Percentiles rank a stretch among this genome's conserved stretches.
phyloP scores from a whole-genome alignment of 129 eudicot genomes.

The Flaveria robusta region DNA sequence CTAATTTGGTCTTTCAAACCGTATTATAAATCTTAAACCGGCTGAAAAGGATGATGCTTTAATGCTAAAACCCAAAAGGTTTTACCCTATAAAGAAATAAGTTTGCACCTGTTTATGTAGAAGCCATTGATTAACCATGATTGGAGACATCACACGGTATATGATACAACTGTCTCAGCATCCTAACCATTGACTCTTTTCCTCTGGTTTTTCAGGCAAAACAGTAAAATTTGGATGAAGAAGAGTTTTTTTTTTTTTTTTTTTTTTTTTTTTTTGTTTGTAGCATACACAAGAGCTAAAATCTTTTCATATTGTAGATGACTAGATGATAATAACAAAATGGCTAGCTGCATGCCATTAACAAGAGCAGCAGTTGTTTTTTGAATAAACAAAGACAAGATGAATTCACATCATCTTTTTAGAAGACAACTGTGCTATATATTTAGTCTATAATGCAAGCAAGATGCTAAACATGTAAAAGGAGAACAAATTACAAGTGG shows the following conservation, averaged over 20 bases:
- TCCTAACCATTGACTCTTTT: neutral
- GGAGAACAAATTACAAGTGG: neutral
- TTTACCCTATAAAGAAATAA: neutral
- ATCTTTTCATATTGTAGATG: neutral
- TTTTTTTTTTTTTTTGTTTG: conserved; percentile 9
- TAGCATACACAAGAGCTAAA: neutral
- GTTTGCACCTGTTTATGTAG: neutral
- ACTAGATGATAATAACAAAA: neutral
- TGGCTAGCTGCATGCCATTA: neutral
- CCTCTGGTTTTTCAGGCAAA: neutral
- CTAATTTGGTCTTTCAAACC: neutral
- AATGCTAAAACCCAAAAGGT: neutral
- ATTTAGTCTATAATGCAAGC: neutral
- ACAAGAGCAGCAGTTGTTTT: neutral
- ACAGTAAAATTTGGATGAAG: neutral
- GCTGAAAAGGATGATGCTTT: neutral
- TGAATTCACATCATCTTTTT: neutral
- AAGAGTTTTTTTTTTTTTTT: conserved; percentile 1
- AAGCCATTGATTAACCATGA: neutral
- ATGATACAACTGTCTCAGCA: no score
- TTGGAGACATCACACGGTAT: no score
- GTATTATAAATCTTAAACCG: no score
- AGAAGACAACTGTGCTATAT: neutral
- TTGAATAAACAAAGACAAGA: neutral
- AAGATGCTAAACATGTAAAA: neutral